Evolutionary conservation across 352 stramenopile genomes (phyloP), one percentile per base, ranked within the genome.

Genomic region (Labyrinthula sp.): DNA sequence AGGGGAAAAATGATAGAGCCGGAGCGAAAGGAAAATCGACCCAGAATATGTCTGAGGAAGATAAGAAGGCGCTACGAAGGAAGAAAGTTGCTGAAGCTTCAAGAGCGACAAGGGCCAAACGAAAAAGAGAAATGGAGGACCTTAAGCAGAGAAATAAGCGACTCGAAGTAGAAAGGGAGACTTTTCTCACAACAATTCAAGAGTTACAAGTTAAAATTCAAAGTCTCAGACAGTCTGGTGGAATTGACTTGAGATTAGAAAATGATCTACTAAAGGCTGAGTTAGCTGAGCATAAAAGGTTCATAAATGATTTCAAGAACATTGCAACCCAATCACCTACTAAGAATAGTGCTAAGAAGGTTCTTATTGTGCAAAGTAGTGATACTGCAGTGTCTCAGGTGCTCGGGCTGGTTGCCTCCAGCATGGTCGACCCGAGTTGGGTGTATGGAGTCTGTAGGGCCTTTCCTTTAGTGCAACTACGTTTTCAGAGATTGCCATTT

Each of bases 151-250:
- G 47, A 25, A 52, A 52, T 15, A 35, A 35, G 15, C 28, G 30
- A 18, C 23, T 52, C 12, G 43, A 52, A 15, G 47, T 45, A 25
- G 43, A 52, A 35, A 31, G 43, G 10, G 43, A 52, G 18, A 52
- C 43, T 35, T 52, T 52, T 20, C 14, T 52, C 2, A 52, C 40
- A 24, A 52, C 43, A 4, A 52, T 52, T 37, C 31, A 31, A 15
- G 43, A 50, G 25, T 28, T 49, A 23, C 41, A 52, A 37, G 47
- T 52, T 31, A 52, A 52, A 35, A 35, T 52, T 7, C 43, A 52
- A 35, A 35, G 31, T 0, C 33, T 52, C 6, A 23, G 43, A n/a
- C 31, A 52, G 21, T 45, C 43, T 12, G 43, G 43, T 8, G 40
- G 31, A 15, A 52, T 52, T 20, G 43, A 52, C 34, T 29, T 52